These are phyloP conservation scores for Phialophora chinensis DNA, from an alignment of 2,329 filamentous ascomycete genomes.

Conservation along the genomic window DNA sequence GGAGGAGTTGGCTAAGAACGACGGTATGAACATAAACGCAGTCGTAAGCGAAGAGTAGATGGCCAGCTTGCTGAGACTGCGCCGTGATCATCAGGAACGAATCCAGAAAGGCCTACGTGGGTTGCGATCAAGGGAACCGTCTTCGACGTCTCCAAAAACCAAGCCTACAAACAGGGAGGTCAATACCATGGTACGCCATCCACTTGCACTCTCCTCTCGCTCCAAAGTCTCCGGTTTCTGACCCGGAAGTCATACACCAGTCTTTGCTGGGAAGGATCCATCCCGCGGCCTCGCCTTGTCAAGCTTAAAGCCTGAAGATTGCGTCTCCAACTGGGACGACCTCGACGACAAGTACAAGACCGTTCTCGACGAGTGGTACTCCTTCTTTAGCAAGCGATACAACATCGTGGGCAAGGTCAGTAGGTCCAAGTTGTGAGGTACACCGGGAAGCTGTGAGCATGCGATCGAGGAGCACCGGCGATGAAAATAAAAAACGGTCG, in stretches of 20 bases:
- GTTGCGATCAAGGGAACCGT: slow-evolving; percentile 82
- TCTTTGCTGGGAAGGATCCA: slow-evolving; percentile 94
- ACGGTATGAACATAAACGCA: slow-evolving; percentile 66
- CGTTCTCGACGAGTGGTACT: slow-evolving; percentile 88
- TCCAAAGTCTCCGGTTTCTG: not conserved
- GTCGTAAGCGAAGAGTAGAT: not conserved
- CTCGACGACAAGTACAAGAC: slow-evolving; percentile 84
- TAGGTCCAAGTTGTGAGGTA: slow-evolving; percentile 26
- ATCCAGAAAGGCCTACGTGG: slow-evolving; percentile 59
- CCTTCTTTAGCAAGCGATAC: slow-evolving; percentile 96
- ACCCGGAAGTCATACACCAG: slow-evolving; percentile 55
- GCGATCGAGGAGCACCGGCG: not conserved
- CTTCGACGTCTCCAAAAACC: slow-evolving; percentile 91
- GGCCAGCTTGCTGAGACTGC: slow-evolving; percentile 17
- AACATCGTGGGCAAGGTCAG: slow-evolving; percentile 68
- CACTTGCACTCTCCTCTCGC: slow-evolving; percentile 1
- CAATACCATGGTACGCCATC: slow-evolving; percentile 76
- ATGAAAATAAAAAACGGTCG: not conserved
- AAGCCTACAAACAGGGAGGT: slow-evolving; percentile 80
- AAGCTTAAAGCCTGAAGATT: slow-evolving; percentile 84
- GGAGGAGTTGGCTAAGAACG: slow-evolving; percentile 78
- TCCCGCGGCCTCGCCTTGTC: slow-evolving; percentile 89
- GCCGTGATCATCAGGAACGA: slow-evolving; percentile 43
- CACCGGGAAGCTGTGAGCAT: not conserved
- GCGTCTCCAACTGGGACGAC: slow-evolving; percentile 79